Percentiles rank a stretch among this genome's conserved stretches.
phyloP scores from a whole-genome alignment of 2,329 filamentous ascomycete species.

The Aspergillus pseudoglaucus region DNA sequence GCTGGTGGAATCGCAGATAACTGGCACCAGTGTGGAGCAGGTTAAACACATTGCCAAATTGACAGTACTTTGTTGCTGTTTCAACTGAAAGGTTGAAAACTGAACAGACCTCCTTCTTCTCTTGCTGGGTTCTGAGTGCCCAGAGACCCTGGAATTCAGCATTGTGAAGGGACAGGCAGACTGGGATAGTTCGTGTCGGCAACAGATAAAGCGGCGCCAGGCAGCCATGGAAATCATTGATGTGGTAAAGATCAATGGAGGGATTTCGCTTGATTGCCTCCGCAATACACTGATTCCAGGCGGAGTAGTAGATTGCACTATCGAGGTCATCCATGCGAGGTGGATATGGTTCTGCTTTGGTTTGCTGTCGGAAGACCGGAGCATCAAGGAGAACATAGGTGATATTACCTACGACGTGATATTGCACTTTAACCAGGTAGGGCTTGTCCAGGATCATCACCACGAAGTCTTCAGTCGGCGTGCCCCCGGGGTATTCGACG shows the following conservation, averaged over 20 bases:
- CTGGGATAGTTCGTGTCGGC: constrained; percentile 52
- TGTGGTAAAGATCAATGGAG: constrained; percentile 57
- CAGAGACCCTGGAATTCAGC: constrained; percentile 64
- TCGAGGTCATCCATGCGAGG: constrained; percentile 64
- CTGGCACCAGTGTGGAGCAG: constrained; percentile 60
- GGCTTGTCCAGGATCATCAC: constrained; percentile 55
- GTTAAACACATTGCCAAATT: constrained; percentile 65
- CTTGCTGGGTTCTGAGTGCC: constrained; percentile 58
- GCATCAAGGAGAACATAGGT: constrained; percentile 63
- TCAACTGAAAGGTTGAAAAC: constrained; percentile 57
- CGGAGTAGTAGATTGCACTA: constrained; percentile 62
- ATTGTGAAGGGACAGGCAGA: constrained; percentile 60
- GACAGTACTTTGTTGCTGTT: constrained; percentile 55
- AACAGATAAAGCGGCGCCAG: constrained; percentile 59
- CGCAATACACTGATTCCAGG: constrained; percentile 65
- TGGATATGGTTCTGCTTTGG: constrained; percentile 58
- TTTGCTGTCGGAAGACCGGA: constrained; percentile 60
- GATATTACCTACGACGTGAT: constrained; percentile 58
- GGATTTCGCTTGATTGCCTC: constrained; percentile 54
- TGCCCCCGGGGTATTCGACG: constrained; percentile 57
- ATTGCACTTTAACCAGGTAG: constrained; percentile 59
- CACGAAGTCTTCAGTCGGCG: constrained; percentile 54
- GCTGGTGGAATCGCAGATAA: constrained; percentile 60
- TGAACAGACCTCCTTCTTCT: constrained; percentile 57
- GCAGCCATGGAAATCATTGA: constrained; percentile 61